Conservation (phyloP, 805 yeast species). For the Suhomyces sp. region DNA sequence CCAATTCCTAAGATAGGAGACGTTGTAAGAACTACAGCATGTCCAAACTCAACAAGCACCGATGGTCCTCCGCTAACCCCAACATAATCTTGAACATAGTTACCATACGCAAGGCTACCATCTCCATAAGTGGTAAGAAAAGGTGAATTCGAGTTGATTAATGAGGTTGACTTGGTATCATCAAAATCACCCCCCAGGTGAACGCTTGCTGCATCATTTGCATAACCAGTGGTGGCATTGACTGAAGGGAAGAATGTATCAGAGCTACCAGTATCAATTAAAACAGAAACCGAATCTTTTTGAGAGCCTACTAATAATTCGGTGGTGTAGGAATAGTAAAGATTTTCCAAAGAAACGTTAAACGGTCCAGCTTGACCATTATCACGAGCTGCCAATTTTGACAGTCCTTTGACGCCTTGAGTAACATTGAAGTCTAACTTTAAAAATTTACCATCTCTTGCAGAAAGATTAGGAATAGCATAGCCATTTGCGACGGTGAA, state of each 20-base stretch:
- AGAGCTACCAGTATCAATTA: conserved; percentile 42
- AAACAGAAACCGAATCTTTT: conserved; percentile 23
- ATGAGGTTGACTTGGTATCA: conserved; percentile 36
- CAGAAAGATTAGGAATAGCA: background rate
- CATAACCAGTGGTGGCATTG: background rate
- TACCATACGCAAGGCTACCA: conserved; percentile 44
- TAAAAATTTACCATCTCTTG: background rate
- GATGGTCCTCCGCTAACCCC: conserved; percentile 2
- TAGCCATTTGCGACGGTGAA: background rate
- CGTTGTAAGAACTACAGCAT: conserved; percentile 4
- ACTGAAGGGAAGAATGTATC: conserved; percentile 30
- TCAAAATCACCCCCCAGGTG: conserved; percentile 32
- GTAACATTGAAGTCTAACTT: conserved; percentile 1
- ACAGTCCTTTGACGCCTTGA: background rate
- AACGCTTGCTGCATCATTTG: background rate
- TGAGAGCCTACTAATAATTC: conserved; percentile 28
- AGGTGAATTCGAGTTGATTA: conserved; percentile 39
- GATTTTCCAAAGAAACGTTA: background rate
- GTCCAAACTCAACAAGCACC: conserved; percentile 9
- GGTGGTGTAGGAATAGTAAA: background rate
- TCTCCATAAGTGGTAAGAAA: conserved; percentile 50
- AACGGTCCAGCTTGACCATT: background rate
- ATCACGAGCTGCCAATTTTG: background rate
- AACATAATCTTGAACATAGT: conserved; percentile 8
- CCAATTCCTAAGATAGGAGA: conserved; percentile 8